Evolutionary conservation across 2,329 filamentous ascomycete genomes (phyloP), one percentile per base, ranked within the genome.

Genomic region (Sphaerostilbella broomeana): DNA sequence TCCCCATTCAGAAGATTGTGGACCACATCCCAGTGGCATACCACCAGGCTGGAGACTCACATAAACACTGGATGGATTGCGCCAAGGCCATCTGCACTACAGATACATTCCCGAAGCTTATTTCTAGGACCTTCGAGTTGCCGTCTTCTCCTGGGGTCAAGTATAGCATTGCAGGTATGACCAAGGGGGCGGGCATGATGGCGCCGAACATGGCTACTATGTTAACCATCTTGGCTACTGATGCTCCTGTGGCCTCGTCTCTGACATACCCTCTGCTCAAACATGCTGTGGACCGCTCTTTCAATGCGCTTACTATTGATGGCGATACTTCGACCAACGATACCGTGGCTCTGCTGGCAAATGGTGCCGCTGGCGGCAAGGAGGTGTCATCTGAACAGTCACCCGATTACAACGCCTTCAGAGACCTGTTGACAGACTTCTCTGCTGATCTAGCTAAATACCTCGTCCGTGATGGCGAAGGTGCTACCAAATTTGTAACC

Each of bases 201-300:
- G 89, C 95, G 58, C 92, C 92, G 33, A 97, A 98, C 69, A 95
- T 98, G 89, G 92, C 88, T 20, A 98, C 92, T 1, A 76, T 97
- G 22, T 79, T 98, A 24, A 88, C 86, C 38, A 84, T 97, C 45
- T 75, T 97, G 55, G 88, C 86, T 55, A 98, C 92, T 11, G 92
- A 98, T 53, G 90, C 84, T 1, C 84, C 88, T 20, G 77, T 97
- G 54, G 72, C 79, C 0, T 71, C 84, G 4, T 58, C 64, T 1
- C 73, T 83, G 8, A 76, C 95, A 43, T 77, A 80, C 34, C 62
- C 72, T 0, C 72, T 92, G 11, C 80, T 97, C 30, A 78, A 73
- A 43, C 70, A 79, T 50, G 84, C 89, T 30, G 81, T 88, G 40
- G 79, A 86, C 51, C 79, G 80, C 45, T 94, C 86, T 0, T 98